Evolutionary conservation across 2,329 filamentous ascomycete species (phyloP), one percentile per base, ranked within the genome.

Genomic region (Lachnellula suecica): DNA sequence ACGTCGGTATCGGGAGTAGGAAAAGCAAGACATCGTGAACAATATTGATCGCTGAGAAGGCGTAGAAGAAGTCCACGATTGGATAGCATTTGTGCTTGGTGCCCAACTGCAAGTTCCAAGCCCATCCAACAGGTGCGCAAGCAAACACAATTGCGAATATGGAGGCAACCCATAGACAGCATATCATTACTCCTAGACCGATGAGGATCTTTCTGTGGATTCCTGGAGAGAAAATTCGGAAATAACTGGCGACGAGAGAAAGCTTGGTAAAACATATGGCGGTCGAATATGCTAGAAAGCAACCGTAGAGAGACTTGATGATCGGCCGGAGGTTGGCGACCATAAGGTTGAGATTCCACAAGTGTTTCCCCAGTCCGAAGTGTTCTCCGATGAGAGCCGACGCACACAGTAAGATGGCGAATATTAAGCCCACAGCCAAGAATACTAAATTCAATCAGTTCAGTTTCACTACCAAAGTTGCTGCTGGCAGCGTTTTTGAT

Each of bases 111-210:
- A n/a, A n/a, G 23, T 54, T 47, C 54, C 57, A 59, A 23, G 51
- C 54, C 17, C 51, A 49, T 31, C 43, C 22, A 2, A 59, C 38
- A 4, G 57, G 57, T 27, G 49, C 44, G 23, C 57, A 59, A 17
- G 49, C 54, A 31, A 59, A 57, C 20, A 59, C 51, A 23, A 59
- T 55, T 11, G 49, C 37, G 24, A 57, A 57, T n/a, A 59, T 53
- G 1, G 54, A 57, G 13, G 34, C 42, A 11, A 59, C 35, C 57
- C 54, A 57, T 11, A 52, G 44, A 17, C 20, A 38, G 6, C 51
- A 27, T 4, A 57, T 45, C 15, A 55, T 17, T 15, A 44, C 20
- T 11, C 25, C 54, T 22, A 44, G 23, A 11, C 22, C 49, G 37
- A 42, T 34, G 8, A 59, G 25, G 9, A 42, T 29, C 3, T 51